Base-by-base conservation (phyloP, 2,329 filamentous ascomycete genomes). In the Penicillium frequentans region DNA sequence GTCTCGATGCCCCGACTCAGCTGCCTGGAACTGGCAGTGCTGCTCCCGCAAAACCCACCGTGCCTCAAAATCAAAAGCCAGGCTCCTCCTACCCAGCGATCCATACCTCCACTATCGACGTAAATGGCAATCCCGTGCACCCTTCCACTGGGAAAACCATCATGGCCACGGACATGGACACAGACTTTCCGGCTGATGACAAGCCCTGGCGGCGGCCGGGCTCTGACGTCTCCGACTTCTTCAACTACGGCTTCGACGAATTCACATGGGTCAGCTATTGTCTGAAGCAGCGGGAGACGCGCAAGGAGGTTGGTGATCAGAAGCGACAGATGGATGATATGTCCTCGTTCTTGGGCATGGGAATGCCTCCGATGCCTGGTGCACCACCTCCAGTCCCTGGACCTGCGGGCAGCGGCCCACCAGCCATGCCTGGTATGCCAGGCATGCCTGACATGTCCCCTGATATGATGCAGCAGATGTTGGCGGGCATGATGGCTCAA, bases 211-310 rank as follows among this genome's bases (percentile, higher is more conserved):
- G 95, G 45, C 88, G 93, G 63, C 95, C 95, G 0, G 95, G 95
- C 47, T 93, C 93, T 11, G 95, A 99, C 69, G 86, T 96, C 54
- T 95, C 90, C 58, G 95, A 99, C 73, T 98, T 96, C 78, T 98
- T 98, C 84, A 98, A 98, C 80, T 98, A 98, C 76, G 93, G 93
- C 57, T 98, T 98, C 71, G 93, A 98, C 77, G 93, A 98, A 75
- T 98, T 97, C 75, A 96, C 93, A 1, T 99, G 95, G 95, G 90
- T 93, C 6, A 85, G 93, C 53, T 99, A 99, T 73, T 92, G 93
- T 31, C 82, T 91, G 58, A 96, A 96, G 70, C 95, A 98, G 73
- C 87, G 95, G 64, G 82, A 81, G 24, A 82, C 97, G 68, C 85
- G 90, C 19, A 86, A 86, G 63, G 90, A 93, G 65, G 91, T 91